Base-by-base conservation (phyloP, 2,329 filamentous ascomycete species). In the Tolypocladium inflatum region DNA sequence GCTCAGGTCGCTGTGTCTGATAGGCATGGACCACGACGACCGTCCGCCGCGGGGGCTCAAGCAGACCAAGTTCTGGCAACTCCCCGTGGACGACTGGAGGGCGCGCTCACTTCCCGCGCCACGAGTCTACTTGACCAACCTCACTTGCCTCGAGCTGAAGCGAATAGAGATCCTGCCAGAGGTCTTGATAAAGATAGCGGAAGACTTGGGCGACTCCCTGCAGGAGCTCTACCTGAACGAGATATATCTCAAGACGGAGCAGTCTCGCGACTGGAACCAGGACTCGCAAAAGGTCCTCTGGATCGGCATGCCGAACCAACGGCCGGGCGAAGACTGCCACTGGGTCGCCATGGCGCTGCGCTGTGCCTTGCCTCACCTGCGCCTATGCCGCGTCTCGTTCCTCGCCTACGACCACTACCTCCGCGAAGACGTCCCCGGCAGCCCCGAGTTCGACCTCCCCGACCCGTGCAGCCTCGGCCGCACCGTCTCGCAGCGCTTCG, bases 1-100 rank as follows among this genome's bases (percentile, higher is more conserved):
- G 10, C 71, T 82, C 15, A 69, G 75, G 61, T 80, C 73, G 51
- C 67, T 82, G 21, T 80, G 78, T 59, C 62, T 82, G 19, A 71
- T 78, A 13, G 77, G 78, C n/a, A 68, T 74, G 61, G 74, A 78
- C 58, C 68, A 73, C 21, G 73, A 76, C 30, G 71, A 73, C 41
- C 69, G 70, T 33, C 70, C 70, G 0, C 73, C 70, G 2, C 64
- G 70, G 26, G 67, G 68, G 2, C 57, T 76, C 43, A 76, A 73
- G 63, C 70, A 72, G 58, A 74, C 75, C 19, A 71, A 69, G 52
- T 65, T 67, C 52, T 70, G 68, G 63, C 68, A 75, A 59, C 66
- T 70, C 57, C 65, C 69, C 0, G 57, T 70, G 30, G 69, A 72
- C 13, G 73, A 77, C 42, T 78, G 76, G 76, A 65, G 68, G 21